A percentile compares a stretch with the other conserved stretches of the same genome.
Evolutionary conservation across 495 filamentous ascomycete species (phyloP).

Genomic region (Schizothecium vesticola): DNA sequence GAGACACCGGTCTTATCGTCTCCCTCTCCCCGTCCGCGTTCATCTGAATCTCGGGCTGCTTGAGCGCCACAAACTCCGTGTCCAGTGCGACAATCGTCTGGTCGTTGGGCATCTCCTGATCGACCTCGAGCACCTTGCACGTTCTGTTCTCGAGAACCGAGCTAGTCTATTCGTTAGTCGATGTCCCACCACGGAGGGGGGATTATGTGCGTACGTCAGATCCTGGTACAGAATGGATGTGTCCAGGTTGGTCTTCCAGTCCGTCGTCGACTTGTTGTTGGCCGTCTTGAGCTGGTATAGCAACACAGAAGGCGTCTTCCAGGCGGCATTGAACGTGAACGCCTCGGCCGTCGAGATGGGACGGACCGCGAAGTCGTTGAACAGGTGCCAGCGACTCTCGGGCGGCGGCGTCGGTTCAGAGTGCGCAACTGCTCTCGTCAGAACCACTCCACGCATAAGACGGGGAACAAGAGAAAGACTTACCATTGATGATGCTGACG

Average conservation of each 20-base stretch:
- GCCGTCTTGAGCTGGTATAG: constrained; percentile 74
- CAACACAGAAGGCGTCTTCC: constrained; percentile 87
- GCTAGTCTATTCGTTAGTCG: neutral
- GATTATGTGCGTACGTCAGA: constrained; percentile 12
- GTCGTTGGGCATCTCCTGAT: constrained; percentile 59
- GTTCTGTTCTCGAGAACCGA: constrained; percentile 37
- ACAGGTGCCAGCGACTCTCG: constrained; percentile 77
- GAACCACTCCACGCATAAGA: neutral
- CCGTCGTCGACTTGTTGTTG: constrained; percentile 70
- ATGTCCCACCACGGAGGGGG: neutral
- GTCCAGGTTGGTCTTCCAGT: constrained; percentile 80
- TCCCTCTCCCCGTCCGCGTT: constrained; percentile 84
- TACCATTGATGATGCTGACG: constrained; percentile 81
- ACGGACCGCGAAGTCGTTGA: constrained; percentile 94
- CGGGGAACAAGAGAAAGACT: constrained; percentile 9
- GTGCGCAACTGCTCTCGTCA: constrained; percentile 54
- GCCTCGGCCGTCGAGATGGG: constrained; percentile 75
- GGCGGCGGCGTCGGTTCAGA: constrained; percentile 50
- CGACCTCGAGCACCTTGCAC: constrained; percentile 55
- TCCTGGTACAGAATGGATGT: constrained; percentile 77
- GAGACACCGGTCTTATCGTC: constrained; percentile 76
- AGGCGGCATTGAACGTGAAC: constrained; percentile 75
- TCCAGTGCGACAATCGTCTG: constrained; percentile 83
- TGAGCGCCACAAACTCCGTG: constrained; percentile 88
- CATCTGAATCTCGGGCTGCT: constrained; percentile 86